These are phyloP conservation scores for Triticum timopheevii DNA, from an alignment of 176 grass and related monocot genomes.

Conservation along the genomic window DNA sequence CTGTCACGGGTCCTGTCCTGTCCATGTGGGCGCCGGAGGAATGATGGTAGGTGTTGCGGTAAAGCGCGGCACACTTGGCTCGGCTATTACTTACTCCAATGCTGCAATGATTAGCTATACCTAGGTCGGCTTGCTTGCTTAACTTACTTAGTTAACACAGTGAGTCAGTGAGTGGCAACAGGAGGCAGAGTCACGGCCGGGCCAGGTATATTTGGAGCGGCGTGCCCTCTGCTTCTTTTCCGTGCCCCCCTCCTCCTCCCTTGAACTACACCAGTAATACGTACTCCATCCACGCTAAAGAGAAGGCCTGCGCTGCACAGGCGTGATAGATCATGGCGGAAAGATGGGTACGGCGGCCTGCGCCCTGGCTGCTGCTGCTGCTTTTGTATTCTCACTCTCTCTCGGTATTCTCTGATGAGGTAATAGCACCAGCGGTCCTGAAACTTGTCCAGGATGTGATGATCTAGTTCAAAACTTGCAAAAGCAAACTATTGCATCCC, in stretches of 20 bases:
- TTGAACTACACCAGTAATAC: conserved; percentile 1
- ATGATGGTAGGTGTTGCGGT: conserved; percentile 27
- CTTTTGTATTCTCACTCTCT: neutral
- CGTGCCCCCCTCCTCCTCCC: neutral
- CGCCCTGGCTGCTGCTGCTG: neutral
- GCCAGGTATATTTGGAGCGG: conserved; percentile 46
- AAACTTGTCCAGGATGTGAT: too few relatives aligned
- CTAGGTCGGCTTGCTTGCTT: neutral
- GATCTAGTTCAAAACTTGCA: too few relatives aligned
- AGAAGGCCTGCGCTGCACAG: neutral
- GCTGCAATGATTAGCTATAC: neutral
- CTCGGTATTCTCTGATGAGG: neutral
- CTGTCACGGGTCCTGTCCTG: neutral
- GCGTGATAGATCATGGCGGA: conserved; percentile 30
- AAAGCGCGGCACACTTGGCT: conserved; percentile 18
- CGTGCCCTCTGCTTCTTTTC: conserved; percentile 12
- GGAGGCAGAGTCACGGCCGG: neutral
- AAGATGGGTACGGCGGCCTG: conserved; percentile 18
- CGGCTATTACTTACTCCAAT: neutral
- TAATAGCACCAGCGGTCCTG: too few relatives aligned
- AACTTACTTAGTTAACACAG: neutral
- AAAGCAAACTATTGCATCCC: too few relatives aligned
- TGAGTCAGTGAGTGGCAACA: neutral
- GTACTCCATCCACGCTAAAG: neutral
- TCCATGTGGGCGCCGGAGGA: conserved; percentile 28